Percentiles rank a stretch among this genome's conserved stretches.
phyloP scores from a whole-genome alignment of 257 asterid genomes.

The Salvia splendens region DNA sequence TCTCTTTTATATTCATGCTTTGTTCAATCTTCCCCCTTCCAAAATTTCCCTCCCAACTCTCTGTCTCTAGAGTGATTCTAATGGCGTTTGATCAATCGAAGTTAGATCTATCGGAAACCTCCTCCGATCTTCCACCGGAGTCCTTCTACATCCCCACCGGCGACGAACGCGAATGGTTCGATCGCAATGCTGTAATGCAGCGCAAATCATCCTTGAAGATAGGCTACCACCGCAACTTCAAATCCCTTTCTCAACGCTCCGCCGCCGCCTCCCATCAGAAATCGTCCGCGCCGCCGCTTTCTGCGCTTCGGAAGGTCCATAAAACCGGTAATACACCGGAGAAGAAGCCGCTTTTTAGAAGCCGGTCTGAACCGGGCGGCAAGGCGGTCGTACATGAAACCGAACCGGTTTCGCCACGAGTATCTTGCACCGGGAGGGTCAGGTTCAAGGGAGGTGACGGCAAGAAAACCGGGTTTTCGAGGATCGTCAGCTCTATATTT shows the following conservation, averaged over 20 bases:
- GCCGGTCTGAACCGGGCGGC: slow-evolving; percentile 54
- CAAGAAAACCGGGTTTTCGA: slow-evolving; percentile 54
- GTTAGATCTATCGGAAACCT: slow-evolving; percentile 28
- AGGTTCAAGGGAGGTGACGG: slow-evolving; percentile 33
- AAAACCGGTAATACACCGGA: slow-evolving; percentile 33
- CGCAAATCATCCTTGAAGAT: slow-evolving; percentile 56
- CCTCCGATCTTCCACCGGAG: slow-evolving; percentile 60
- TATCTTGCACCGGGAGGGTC: slow-evolving; percentile 55
- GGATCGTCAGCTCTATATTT: slow-evolving; percentile 40
- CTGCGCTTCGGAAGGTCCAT: slow-evolving; percentile 42
- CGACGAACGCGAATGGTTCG: slow-evolving; percentile 58
- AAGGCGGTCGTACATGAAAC: slow-evolving; percentile 17
- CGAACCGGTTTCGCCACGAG: slow-evolving; percentile 56
- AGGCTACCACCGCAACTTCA: slow-evolving; percentile 37
- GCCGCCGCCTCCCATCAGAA: slow-evolving; percentile 23
- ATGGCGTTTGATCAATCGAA: slow-evolving; percentile 24
- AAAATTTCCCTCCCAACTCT: slow-evolving; percentile 17
- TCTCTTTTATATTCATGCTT: slow-evolving; percentile 17
- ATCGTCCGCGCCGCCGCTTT: slow-evolving; percentile 34
- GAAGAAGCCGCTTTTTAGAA: slow-evolving; percentile 44
- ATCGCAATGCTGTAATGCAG: slow-evolving; percentile 56
- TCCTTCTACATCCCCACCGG: slow-evolving; percentile 54
- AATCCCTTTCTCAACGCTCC: slow-evolving; percentile 38
- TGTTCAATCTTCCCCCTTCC: slow-evolving; percentile 27
- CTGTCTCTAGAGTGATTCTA: not conserved